These are phyloP conservation scores for Rhododendron kiyosumense DNA, from an alignment of 148 eudicot species.

Conservation along the genomic window DNA sequence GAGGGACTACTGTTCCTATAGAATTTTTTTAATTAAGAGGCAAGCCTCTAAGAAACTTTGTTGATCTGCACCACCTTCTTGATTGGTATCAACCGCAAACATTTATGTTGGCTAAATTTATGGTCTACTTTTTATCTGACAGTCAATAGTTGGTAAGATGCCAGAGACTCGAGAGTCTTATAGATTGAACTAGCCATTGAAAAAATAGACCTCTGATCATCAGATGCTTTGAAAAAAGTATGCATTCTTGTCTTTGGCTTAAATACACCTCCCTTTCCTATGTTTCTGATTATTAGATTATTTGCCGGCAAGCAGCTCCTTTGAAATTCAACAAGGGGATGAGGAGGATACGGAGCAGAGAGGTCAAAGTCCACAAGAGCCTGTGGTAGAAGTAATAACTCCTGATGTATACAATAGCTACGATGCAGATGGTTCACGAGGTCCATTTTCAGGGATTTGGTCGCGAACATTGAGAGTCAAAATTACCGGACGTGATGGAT, in stretches of 20 bases:
- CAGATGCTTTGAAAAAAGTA: neutral
- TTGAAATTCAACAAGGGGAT: conserved; percentile 24
- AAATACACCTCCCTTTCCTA: conserved; percentile 7
- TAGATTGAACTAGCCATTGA: neutral
- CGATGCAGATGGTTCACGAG: conserved; percentile 45
- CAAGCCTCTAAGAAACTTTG: neutral
- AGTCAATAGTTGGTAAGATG: neutral
- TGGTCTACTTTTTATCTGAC: neutral
- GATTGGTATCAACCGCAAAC: neutral
- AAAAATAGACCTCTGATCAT: neutral
- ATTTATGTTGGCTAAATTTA: neutral
- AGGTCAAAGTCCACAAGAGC: conserved; percentile 33
- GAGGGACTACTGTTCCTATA: neutral
- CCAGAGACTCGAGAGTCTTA: neutral
- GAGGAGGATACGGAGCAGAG: conserved; percentile 36
- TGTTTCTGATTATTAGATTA: conserved; percentile 15
- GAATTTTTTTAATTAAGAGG: neutral
- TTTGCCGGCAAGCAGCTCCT: conserved; percentile 39
- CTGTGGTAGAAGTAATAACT: conserved; percentile 57
- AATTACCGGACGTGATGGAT: conserved; percentile 78
- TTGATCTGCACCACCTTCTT: neutral
- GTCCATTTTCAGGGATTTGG: conserved; percentile 58
- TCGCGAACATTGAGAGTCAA: conserved; percentile 75
- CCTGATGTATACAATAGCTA: conserved; percentile 52
- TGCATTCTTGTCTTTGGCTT: neutral